Base-by-base conservation (phyloP, 306 rosid species). In the Malus fusca region DNA sequence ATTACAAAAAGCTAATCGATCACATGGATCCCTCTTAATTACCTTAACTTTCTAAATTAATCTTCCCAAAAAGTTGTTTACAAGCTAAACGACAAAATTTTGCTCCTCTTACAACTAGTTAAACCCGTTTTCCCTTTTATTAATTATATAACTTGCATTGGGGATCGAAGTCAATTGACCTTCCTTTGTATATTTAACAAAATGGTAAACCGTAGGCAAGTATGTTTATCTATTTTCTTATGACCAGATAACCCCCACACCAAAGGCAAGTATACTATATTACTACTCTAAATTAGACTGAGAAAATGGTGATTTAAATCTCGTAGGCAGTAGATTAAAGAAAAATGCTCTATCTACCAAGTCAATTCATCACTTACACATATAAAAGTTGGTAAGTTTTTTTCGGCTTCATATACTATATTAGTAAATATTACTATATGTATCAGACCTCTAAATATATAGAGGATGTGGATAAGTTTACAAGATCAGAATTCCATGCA, bases 1-100 rank as follows among this genome's bases (percentile, higher is more conserved):
- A 87, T 84, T 66, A 76, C 26, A 56, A 56, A 80, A 23, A 60
- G 72, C 68, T 37, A 22, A 65, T 66, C 75, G 26, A 84, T 84
- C 88, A 74, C 85, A 79, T 76, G 86, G 75, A 85, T 79, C 71
- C 42, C 64, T 75, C 78, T 83, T 67, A 69, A 85, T 79, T 75
- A 77, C 69, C 65, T 52, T 56, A 68, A 74, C 85, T 71, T 85
- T 80, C 74, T 69, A 83, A 74, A 71, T 66, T 77, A 17, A 61
- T 4, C 33, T 23, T 25, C 42, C 75, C 77, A 73, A 77, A 77
- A 79, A 75, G 23, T 58, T 21, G 46, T 67, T 6, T 35, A 35
- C 25, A 66, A 78, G 51, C 71, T 73, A 64, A 72, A 66, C 69
- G 82, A 78, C 73, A 73, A 71, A 75, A 65, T 17, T 65, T 46